Evolutionary conservation across 495 filamentous ascomycete species (phyloP).

Genomic region (Pyrenula massariospora): DNA sequence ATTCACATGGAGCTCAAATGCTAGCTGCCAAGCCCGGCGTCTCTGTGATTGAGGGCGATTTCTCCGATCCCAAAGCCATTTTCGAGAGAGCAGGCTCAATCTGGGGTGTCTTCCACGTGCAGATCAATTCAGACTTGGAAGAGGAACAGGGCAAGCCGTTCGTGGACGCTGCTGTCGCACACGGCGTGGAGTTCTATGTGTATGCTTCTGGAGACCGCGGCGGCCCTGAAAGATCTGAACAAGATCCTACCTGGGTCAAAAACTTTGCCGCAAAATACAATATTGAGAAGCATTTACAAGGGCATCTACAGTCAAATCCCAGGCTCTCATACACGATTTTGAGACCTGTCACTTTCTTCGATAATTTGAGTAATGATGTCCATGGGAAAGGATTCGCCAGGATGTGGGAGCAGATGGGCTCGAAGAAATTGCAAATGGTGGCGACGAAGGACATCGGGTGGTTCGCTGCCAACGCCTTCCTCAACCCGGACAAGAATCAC

Average conservation of each 20-base stretch:
- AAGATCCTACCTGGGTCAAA: conserved; percentile 45
- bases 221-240: conserved; percentile 32
- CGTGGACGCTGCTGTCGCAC: conserved; percentile 3
- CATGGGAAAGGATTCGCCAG: conserved; percentile 48
- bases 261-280: conserved; percentile 56
- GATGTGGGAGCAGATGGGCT: conserved; percentile 31
- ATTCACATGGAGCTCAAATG: conserved; percentile 38
- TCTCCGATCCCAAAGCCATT: conserved; percentile 35
- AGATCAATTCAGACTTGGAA: conserved; percentile 36
- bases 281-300: conserved; percentile 49
- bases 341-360: conserved; percentile 57
- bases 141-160: conserved; percentile 17
- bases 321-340: conserved; percentile 50
- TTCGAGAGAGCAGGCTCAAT: conserved; percentile 32
- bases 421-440: conserved; percentile 45
- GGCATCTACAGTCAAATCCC: conserved; percentile 31
- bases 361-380: conserved; percentile 48
- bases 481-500: conserved; percentile 24
- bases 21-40: conserved; percentile 33
- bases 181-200: conserved; percentile 50
- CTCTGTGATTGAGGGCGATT: conserved; percentile 47
- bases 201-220: conserved; percentile 59
- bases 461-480: conserved; percentile 53
- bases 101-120: conserved; percentile 41
- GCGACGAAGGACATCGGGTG: conserved; percentile 49